A percentile compares a stretch with the other conserved stretches of the same genome.
phyloP scores from a whole-genome alignment of 192 early-diverging fungal species.

The Coemansia sp. region DNA sequence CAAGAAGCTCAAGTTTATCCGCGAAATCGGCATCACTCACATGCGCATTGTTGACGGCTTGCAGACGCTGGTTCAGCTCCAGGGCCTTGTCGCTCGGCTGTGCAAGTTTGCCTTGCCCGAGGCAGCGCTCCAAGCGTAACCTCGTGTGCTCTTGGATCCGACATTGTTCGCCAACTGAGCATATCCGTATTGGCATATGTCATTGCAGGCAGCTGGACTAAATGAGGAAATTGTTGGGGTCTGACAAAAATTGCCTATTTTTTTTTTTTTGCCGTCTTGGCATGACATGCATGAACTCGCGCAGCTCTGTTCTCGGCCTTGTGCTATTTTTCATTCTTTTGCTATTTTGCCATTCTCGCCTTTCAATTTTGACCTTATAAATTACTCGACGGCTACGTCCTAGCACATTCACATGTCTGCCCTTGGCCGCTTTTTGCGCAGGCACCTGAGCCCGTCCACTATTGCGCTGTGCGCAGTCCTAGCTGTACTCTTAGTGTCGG shows the following conservation, averaged over 20 bases:
- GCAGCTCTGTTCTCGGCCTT: neutral
- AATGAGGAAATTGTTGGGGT: no score
- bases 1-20: constrained; percentile 82
- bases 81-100: constrained; percentile 77
- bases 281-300: neutral
- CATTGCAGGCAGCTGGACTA: neutral
- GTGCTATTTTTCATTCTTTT: neutral
- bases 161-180: neutral
- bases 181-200: neutral
- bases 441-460: neutral
- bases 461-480: neutral
- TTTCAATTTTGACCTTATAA: neutral
- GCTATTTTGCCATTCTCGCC: neutral
- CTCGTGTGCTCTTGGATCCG: neutral
- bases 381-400: neutral
- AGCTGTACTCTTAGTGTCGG: neutral
- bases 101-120: constrained; percentile 41
- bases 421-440: constrained; percentile 1
- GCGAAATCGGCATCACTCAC: constrained; percentile 93
- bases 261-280: no score
- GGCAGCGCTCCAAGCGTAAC: constrained; percentile 11
- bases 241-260: no score
- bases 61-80: constrained; percentile 82
- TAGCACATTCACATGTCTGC: constrained; percentile 6
- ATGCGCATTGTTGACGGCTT: constrained; percentile 92